Evolutionary conservation across 2,329 filamentous ascomycete species (phyloP), one percentile per base, ranked within the genome.

Genomic region (Aspergillus brasiliensis): DNA sequence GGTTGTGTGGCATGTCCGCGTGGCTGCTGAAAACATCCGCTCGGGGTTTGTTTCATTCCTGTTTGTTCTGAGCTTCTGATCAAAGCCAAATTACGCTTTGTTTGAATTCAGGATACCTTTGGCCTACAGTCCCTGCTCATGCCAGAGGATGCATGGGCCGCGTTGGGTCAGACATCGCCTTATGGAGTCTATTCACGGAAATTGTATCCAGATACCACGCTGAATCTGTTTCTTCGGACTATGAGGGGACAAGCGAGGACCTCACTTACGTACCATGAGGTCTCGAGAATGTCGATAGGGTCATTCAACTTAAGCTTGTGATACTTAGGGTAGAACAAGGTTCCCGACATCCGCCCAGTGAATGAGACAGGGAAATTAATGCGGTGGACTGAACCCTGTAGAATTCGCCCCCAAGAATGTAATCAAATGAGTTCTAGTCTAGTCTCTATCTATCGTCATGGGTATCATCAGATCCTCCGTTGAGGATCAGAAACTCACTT

Each of bases 391-490:
- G 25, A 49, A 28, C 28, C 25, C 19, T 17, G 27, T 19, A 13
- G 11, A 31, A 10, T 13, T 49, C n/a, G 31, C 25, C 46, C n/a
- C n/a, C 15, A 28, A 49, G 5, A 49, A 19, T 17, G n/a, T 8
- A 28, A 49, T 8, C n/a, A n/a, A 27, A 31, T 31, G 28, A 31
- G 11, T 31, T 44, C 46, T 49, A 49, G 25, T 49, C 46, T 49
- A 49, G 46, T 17, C 46, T 48, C 46, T 49, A 49, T 49, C 23
- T 49, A 49, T 49, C 46, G 25, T 49, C 46, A 28, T 49, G 46
- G 46, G 46, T 49, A 49, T 49, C 46, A 49, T 49, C 46, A 28
- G 25, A 49, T 49, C 46, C 46, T 49, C 25, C n/a, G 10, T 49
- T 15, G n/a, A 28, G 46, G 46, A 49, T 31, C 44, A 49, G 7